phyloP scores from a whole-genome alignment of 192 early-diverging fungal species.

The Polychytrium aggregatum region DNA sequence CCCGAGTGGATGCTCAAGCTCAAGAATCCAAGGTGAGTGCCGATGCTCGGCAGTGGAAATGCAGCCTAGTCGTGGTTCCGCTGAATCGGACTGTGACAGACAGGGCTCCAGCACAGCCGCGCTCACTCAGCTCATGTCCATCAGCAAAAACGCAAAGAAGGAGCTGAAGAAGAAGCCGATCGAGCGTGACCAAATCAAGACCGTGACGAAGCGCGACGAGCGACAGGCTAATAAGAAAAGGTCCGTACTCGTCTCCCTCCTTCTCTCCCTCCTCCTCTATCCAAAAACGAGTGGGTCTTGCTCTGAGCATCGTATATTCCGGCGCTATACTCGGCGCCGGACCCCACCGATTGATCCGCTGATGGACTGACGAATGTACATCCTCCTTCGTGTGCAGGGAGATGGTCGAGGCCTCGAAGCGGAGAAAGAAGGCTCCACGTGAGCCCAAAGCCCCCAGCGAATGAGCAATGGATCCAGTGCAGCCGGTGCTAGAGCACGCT shows the following conservation, averaged over 20 bases:
- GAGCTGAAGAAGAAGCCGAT: constrained; percentile 63
- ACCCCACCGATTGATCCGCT: no score
- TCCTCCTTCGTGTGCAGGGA: constrained; percentile 7
- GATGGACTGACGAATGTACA: no score
- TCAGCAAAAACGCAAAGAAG: constrained; percentile 49
- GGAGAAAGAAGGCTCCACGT: no score
- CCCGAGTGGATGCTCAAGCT: constrained; percentile 96
- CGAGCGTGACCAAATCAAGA: constrained; percentile 64
- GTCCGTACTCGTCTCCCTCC: constrained; percentile 17
- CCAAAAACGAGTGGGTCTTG: no score
- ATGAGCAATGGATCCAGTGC: no score
- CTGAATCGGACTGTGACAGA: not conserved
- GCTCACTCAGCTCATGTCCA: constrained; percentile 3
- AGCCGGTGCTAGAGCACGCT: no score
- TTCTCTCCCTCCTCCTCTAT: not conserved
- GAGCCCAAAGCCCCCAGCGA: not conserved
- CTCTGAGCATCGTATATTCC: no score
- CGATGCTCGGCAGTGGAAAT: not conserved
- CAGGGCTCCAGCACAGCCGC: not conserved
- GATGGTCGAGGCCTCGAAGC: constrained; percentile 22
- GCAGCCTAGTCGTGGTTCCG: not conserved
- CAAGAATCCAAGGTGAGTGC: constrained; percentile 52
- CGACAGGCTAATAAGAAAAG: constrained; percentile 57
- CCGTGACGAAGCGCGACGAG: constrained; percentile 62
- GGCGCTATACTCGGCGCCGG: no score